A percentile compares a stretch with the other conserved stretches of the same genome.
Conservation (phyloP, 768 basidiomycete genomes). For the Russula sp. region DNA sequence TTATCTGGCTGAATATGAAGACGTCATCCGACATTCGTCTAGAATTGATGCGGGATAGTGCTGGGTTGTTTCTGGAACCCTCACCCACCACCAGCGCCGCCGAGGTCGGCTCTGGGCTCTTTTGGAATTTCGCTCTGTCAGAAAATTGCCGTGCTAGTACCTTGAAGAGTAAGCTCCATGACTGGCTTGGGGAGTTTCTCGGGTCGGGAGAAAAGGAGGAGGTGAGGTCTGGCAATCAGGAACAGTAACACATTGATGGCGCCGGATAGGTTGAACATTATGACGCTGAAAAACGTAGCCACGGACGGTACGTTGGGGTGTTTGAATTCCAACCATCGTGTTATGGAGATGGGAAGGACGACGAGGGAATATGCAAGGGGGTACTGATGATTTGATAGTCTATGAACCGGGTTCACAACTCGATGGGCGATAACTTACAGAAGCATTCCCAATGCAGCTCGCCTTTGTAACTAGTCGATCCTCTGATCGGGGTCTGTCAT, state of each 20-base stretch:
- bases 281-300: conserved; percentile 37
- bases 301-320: conserved; percentile 32
- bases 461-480: conserved; percentile 11
- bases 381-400: conserved; percentile 31
- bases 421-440: conserved; percentile 31
- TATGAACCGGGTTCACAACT: background rate
- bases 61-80: background rate
- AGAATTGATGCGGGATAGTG: background rate
- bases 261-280: conserved; percentile 43
- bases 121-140: background rate
- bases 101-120: background rate
- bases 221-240: conserved; percentile 38
- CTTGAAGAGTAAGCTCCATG: background rate
- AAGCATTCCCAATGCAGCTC: conserved; percentile 29
- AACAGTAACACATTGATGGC: conserved; percentile 43
- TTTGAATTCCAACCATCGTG: conserved; percentile 42
- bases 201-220: conserved; percentile 36
- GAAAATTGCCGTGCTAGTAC: background rate
- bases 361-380: conserved; percentile 41
- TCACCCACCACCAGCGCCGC: background rate
- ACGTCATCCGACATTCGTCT: background rate
- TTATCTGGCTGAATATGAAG: conserved; percentile 74
- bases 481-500: conserved; percentile 18
- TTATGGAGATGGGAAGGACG: conserved; percentile 42
- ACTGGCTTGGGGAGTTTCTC: background rate